A percentile compares a stretch with the other conserved stretches of the same genome.
Evolutionary conservation across 2,329 filamentous ascomycete genomes (phyloP).

Genomic region (Drechslerella stenobrocha): DNA sequence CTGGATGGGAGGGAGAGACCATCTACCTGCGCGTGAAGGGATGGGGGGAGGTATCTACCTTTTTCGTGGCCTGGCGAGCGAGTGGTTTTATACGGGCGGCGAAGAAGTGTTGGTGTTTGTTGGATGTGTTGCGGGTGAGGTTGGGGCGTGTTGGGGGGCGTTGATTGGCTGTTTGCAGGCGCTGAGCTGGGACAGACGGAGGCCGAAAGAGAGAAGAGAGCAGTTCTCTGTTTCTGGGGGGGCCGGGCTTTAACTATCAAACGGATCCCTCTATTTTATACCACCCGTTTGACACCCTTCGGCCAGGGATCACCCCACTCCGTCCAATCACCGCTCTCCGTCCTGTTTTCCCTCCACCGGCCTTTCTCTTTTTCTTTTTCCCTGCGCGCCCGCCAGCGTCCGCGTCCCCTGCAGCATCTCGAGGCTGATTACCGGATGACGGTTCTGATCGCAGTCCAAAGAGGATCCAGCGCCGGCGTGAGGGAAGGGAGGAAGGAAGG

Average conservation of each 20-base stretch:
- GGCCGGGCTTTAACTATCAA: constrained; percentile 47
- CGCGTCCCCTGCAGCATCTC: not conserved
- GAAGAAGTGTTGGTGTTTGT: not conserved
- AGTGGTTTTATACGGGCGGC: not conserved
- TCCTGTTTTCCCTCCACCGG: not conserved
- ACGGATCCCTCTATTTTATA: constrained; percentile 39
- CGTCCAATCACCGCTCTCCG: constrained; percentile 18
- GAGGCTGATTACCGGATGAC: too few species aligned
- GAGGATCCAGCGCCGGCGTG: too few species aligned
- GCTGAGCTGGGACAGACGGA: constrained; percentile 1
- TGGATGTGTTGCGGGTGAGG: constrained; percentile 26
- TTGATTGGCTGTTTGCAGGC: not conserved
- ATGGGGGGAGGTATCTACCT: too few species aligned
- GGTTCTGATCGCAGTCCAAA: too few species aligned
- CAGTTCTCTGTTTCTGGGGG: constrained; percentile 3
- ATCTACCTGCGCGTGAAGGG: too few species aligned
- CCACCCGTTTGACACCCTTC: constrained; percentile 9
- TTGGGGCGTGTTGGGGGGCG: constrained; percentile 15
- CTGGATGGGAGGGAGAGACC: too few species aligned
- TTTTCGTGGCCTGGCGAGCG: too few species aligned
- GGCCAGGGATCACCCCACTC: constrained; percentile 42
- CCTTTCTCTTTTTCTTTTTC: not conserved
- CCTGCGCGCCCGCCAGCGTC: not conserved
- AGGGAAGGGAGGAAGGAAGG: too few species aligned
- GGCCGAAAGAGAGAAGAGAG: not conserved